Conservation (phyloP, 306 rosid genomes). For the Dryas drummondii region DNA sequence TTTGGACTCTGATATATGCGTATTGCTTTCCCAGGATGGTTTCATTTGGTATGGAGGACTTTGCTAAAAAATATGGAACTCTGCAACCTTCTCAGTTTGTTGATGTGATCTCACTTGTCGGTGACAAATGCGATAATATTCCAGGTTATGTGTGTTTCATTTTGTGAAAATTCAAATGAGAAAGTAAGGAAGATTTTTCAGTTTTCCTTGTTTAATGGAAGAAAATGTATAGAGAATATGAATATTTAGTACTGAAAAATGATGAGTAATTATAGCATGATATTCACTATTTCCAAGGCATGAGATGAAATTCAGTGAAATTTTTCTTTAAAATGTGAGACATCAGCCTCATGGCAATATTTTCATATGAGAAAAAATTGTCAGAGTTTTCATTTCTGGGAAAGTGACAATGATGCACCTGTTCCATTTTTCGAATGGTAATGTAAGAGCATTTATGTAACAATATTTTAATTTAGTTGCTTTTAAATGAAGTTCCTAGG, state of each 20-base stretch:
- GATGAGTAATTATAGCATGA: not conserved
- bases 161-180: not conserved
- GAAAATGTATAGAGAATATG: too few species aligned
- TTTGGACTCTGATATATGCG: conserved; percentile 5
- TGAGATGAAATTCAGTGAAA: not conserved
- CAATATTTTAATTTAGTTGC: not conserved
- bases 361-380: not conserved
- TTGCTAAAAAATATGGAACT: conserved; percentile 64
- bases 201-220: not conserved
- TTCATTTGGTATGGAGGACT: conserved; percentile 94
- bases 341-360: conserved; percentile 1
- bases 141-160: conserved; percentile 63
- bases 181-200: not conserved
- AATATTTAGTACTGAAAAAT: not conserved
- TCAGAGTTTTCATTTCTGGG: not conserved
- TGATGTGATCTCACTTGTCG: conserved; percentile 79
- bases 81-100: conserved; percentile 89
- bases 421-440: not conserved
- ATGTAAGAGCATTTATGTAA: not conserved
- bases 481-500: too few species aligned
- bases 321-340: not conserved
- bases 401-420: not conserved
- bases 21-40: conserved; percentile 60
- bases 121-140: conserved; percentile 89
- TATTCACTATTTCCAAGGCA: not conserved